Base-by-base conservation (phyloP, 345 rosid species). In the Arabidopsis suecica region DNA sequence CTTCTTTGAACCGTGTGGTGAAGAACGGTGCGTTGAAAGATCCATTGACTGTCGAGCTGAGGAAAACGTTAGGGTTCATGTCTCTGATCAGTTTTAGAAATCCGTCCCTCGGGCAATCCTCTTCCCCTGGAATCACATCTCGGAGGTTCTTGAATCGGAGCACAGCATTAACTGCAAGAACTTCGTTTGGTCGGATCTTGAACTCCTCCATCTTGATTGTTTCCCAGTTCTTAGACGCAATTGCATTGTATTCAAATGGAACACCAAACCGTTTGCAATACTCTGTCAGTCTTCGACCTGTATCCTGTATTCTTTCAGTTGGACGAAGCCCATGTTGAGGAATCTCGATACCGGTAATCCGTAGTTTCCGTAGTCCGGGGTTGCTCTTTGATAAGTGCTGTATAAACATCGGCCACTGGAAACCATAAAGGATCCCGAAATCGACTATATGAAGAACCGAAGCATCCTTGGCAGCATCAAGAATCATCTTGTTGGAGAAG, bases 321-420 rank as follows among this genome's bases (percentile, higher is more conserved):
- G 96, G 98, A 16, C 89, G 84, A 68, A 89, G 78, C 49, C 99
- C 97, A 6, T 82, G 76, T 18, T 84, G 87, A 16, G 99, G 98
- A 65, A 89, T 61, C 75, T 95, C 99, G 40, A 95, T 87, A 40
- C 98, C 99, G 0, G 98, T 95, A 18, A 95, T 84, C 42, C 97
- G 85, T 16, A 94, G 83, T 70, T 84, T 86, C 40, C 88, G 83
- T 16, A 89, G 90, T 6, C 96, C 90, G 6, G 77, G 81, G 6
- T 77, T 11, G 47, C 62, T 75, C 18, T 7, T 61, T 0, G 97
- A 69, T 18, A 94, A 83, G 56, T 54, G 33, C 68, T 94, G 89
- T 68, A 94, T 90, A 40, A 92, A 91, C 72, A 79, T 66, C 0
- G 98, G 97, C 97, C 95, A 94, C 22, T 91, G 96, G 82, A 90